Evolutionary conservation across 768 basidiomycete species (phyloP), one percentile per base, ranked within the genome.

Genomic region (Crucibulum laeve): DNA sequence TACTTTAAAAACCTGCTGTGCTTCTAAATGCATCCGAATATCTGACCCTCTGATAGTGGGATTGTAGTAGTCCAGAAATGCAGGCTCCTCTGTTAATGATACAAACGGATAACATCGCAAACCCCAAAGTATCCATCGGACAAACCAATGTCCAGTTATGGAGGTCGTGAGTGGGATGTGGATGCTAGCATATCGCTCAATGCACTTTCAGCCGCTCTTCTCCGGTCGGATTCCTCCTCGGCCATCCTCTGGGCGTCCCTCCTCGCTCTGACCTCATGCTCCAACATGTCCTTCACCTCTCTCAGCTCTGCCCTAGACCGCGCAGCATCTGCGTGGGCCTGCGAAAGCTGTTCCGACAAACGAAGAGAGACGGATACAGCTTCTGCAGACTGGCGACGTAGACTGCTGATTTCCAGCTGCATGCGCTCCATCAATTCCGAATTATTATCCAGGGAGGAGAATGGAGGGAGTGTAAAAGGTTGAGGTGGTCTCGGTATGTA

Each of bases 291-390:
- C 56, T 88, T 82, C 17, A 75, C 63, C 22, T 69, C 65, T 55
- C 73, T 72, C 21, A 87, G 61, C 17, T 74, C 70, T 28, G 79
- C 69, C 52, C 75, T 74, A 23, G 75, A 68, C 42, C 78, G 67
- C 38, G 78, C 70, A 1, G 73, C 69, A 49, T 87, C 85, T 26
- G 77, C 66, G 48, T 85, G 78, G 6, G 76, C 79, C 47, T 80
- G 76, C 6, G 76, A 68, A n/a, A 90, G 70, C 54, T 87, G 81
- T 55, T 85, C 84, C 14, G 84, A 76, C 48, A 90, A 69, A 45
- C 77, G 70, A 42, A 80, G 61, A 2, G 83, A 83, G 22, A 79
- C 70, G 4, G 78, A 78, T 44, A 82, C 73, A 4, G 84, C 82
- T 48, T 87, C 82, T 17, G 82, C 73, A 14, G 84, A 77, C 56